Base-by-base conservation (phyloP, 1,284 basidiomycete genomes). In the Psilocybe mexicana region DNA sequence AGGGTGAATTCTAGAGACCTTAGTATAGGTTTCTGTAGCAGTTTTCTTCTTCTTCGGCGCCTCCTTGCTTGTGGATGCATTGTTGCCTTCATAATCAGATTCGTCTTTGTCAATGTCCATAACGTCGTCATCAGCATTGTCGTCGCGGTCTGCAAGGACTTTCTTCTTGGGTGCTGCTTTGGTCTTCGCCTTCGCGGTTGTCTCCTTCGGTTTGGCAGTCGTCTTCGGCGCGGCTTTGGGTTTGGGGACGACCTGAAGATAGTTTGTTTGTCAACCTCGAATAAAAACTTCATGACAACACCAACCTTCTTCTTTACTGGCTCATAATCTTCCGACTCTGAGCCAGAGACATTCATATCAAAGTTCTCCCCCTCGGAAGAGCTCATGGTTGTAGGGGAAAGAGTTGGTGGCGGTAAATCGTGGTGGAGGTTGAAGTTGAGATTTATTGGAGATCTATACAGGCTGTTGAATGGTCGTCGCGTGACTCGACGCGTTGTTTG, bases 1-100 rank as follows among this genome's bases (percentile, higher is more conserved):
- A 45, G 23, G 46, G 42, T 8, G 52, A 50, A 46, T 23, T 8
- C 28, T 40, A 63, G 79, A 63, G 55, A 93, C 94, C 84, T 96
- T 97, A 61, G 90, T 88, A 71, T 97, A 98, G 52, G 85, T 96
- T 70, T 98, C 93, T 12, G 93, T 94, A 0, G 93, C 94, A 6
- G 85, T 90, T 79, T 98, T 97, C 74, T 89, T 87, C 75, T 89
- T 79, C 58, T 64, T 63, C n/a, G 55, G 47, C 11, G 57, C 43
- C 28, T 67, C 53, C 48, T 66, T 68, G 23, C 62, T 61, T 25
- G 73, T 71, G 18, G 76, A 73, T 12, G 76, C 62, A 70, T 26
- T 67, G 72, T 12, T 70, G 68, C 76, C 80, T 58, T 79, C 82
- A 55, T 81, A 78, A 36, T 74, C 77, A 6, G 74, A 74, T 58